Conservation (phyloP, 2,329 filamentous ascomycete genomes). For the Purpureocillium lavendulum region DNA sequence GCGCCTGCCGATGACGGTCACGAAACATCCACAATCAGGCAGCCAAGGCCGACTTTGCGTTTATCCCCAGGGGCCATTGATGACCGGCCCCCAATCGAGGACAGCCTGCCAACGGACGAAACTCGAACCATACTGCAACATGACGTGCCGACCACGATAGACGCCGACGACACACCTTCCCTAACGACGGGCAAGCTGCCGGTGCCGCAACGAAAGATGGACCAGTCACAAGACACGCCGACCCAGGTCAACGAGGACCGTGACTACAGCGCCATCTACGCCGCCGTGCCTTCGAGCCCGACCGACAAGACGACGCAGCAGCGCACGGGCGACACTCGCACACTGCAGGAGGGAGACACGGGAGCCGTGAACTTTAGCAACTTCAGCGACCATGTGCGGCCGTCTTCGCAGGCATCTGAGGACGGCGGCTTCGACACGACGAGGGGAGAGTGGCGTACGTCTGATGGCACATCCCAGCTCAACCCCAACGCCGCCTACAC, state of each 20-base stretch:
- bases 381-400: slow-evolving; percentile 23
- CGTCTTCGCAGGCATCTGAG: slow-evolving; percentile 33
- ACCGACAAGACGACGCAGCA: slow-evolving; percentile 15
- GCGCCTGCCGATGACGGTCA: background rate
- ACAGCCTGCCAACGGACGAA: too few relatives aligned
- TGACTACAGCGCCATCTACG: slow-evolving; percentile 41
- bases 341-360: slow-evolving; percentile 38
- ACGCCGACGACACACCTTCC: slow-evolving; percentile 3
- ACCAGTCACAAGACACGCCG: slow-evolving; percentile 41
- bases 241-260: slow-evolving; percentile 49
- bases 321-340: slow-evolving; percentile 20
- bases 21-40: too few relatives aligned
- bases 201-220: slow-evolving; percentile 20
- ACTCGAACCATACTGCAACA: too few relatives aligned
- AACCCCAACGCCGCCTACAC: slow-evolving; percentile 20
- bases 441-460: slow-evolving; percentile 28
- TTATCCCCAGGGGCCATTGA: too few relatives aligned
- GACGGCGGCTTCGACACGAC: slow-evolving; percentile 30
- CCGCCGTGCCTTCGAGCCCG: slow-evolving; percentile 19
- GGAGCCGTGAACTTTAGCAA: slow-evolving; percentile 39
- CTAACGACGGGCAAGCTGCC: background rate
- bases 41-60: too few relatives aligned
- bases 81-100: too few relatives aligned
- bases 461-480: slow-evolving; percentile 23
- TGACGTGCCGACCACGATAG: too few relatives aligned